phyloP scores from a whole-genome alignment of 495 filamentous ascomycete species.

The Xylaria castorea region DNA sequence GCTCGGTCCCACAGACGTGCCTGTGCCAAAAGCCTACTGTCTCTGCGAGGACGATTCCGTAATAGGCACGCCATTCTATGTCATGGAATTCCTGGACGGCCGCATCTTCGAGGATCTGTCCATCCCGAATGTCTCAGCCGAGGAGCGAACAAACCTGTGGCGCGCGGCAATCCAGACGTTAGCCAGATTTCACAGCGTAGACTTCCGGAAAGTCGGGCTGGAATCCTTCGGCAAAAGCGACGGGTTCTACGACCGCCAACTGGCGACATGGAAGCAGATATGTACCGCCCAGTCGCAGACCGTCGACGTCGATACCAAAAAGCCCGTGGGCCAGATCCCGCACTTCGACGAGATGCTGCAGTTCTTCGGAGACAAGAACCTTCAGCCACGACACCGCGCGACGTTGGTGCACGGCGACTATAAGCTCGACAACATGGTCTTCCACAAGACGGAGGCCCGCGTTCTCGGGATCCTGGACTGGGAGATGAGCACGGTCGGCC shows the following conservation, averaged over 20 bases:
- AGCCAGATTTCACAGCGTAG: constrained; percentile 82
- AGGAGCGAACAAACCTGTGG: constrained; percentile 83
- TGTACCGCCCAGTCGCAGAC: constrained; percentile 77
- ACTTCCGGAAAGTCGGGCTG: constrained; percentile 68
- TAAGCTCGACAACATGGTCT: constrained; percentile 97
- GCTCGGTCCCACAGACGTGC: constrained; percentile 78
- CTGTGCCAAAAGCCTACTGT: constrained; percentile 82
- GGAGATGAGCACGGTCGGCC: constrained; percentile 97
- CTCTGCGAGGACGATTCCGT: constrained; percentile 82
- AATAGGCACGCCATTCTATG: constrained; percentile 91
- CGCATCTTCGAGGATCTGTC: constrained; percentile 89
- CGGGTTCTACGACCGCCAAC: constrained; percentile 88
- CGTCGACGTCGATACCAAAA: constrained; percentile 75
- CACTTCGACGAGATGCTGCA: constrained; percentile 78
- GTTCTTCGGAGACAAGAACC: constrained; percentile 73
- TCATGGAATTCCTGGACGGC: constrained; percentile 93
- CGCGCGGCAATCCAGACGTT: constrained; percentile 80
- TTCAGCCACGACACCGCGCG: constrained; percentile 77
- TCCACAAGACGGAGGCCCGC: constrained; percentile 83
- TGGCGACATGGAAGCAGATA: constrained; percentile 80
- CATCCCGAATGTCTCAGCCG: constrained; percentile 73
- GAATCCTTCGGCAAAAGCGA: constrained; percentile 72
- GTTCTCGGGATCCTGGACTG: constrained; percentile 96
- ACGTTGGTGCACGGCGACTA: constrained; percentile 93
- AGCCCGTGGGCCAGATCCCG: constrained; percentile 80